A percentile compares a stretch with the other conserved stretches of the same genome.
These are phyloP conservation scores for Trichosanthes cucumerina DNA, from an alignment of 306 rosid species.

Conservation along the genomic window DNA sequence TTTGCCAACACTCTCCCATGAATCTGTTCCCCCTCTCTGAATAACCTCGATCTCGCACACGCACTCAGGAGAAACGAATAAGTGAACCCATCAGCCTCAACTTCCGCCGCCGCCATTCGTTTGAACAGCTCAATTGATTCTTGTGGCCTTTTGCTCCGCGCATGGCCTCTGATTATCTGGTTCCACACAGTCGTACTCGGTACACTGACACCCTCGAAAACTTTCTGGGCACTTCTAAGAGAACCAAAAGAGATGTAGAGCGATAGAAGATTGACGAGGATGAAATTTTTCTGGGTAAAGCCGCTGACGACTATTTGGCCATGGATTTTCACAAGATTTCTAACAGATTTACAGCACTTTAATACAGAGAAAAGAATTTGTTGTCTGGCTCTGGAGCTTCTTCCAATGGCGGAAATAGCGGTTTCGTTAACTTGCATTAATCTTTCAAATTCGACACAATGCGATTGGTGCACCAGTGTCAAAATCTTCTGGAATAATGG, in stretches of 20 bases:
- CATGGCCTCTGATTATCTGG: slow-evolving; percentile 43
- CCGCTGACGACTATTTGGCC: slow-evolving; percentile 37
- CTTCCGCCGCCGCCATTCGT: slow-evolving; percentile 28
- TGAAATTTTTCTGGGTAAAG: slow-evolving; percentile 38
- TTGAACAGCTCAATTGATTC: slow-evolving; percentile 33
- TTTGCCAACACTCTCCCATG: slow-evolving; percentile 38
- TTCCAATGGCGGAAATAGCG: slow-evolving; percentile 21
- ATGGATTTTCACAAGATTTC: slow-evolving; percentile 41
- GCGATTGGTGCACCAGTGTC: background rate
- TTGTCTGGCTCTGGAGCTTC: slow-evolving; percentile 19
- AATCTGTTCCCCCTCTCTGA: slow-evolving; percentile 54
- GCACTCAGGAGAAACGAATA: slow-evolving; percentile 55
- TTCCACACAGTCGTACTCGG: slow-evolving; percentile 58
- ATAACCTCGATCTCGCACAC: slow-evolving; percentile 42
- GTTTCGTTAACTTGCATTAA: slow-evolving; percentile 18
- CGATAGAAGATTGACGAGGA: slow-evolving; percentile 36
- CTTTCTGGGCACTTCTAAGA: slow-evolving; percentile 22
- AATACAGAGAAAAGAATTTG: slow-evolving; percentile 34
- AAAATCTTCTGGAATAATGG: background rate
- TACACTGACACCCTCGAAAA: slow-evolving; percentile 18
- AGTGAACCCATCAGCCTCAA: slow-evolving; percentile 48
- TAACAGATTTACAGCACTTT: slow-evolving; percentile 24
- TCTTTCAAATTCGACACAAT: too few relatives aligned
- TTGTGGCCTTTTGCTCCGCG: slow-evolving; percentile 20
- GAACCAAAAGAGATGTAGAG: slow-evolving; percentile 33